Percentiles rank a stretch among this genome's conserved stretches.
phyloP scores from a whole-genome alignment of 805 yeast species.

The Spathaspora sp. region DNA sequence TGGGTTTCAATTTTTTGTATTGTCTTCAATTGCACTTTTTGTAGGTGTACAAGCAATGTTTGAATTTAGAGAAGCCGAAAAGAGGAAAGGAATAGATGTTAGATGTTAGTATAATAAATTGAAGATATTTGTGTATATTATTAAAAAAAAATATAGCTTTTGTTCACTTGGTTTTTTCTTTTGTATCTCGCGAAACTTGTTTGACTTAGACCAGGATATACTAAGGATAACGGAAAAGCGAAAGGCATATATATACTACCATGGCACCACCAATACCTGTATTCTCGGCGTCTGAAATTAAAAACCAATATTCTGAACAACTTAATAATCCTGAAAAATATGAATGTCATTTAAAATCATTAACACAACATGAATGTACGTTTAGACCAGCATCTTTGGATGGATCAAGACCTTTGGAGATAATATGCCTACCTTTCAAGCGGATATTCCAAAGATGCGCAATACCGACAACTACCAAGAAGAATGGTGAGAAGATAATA shows the following conservation, averaged over 20 bases:
- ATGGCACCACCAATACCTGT: slow-evolving; percentile 48
- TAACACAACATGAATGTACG: slow-evolving; percentile 42
- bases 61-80: slow-evolving; percentile 84
- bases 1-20: slow-evolving; percentile 62
- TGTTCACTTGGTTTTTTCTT: too few relatives aligned
- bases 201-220: not conserved
- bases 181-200: not conserved
- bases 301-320: slow-evolving; percentile 20
- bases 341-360: slow-evolving; percentile 28
- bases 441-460: slow-evolving; percentile 39
- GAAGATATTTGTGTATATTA: too few relatives aligned
- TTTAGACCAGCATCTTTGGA: slow-evolving; percentile 22
- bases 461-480: slow-evolving; percentile 16
- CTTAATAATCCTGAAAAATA: slow-evolving; percentile 27
- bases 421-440: slow-evolving; percentile 42
- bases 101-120: slow-evolving; percentile 48
- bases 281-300: slow-evolving; percentile 25
- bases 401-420: slow-evolving; percentile 22
- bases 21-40: slow-evolving; percentile 65
- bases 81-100: slow-evolving; percentile 75
- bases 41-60: slow-evolving; percentile 92
- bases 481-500: slow-evolving; percentile 23
- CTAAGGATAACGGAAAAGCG: not conserved
- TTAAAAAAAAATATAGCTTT: too few relatives aligned
- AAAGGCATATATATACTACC: not conserved